Evolutionary conservation across 371 early-diverging fungal genomes (phyloP).

Genomic region (Mortierella sp.): DNA sequence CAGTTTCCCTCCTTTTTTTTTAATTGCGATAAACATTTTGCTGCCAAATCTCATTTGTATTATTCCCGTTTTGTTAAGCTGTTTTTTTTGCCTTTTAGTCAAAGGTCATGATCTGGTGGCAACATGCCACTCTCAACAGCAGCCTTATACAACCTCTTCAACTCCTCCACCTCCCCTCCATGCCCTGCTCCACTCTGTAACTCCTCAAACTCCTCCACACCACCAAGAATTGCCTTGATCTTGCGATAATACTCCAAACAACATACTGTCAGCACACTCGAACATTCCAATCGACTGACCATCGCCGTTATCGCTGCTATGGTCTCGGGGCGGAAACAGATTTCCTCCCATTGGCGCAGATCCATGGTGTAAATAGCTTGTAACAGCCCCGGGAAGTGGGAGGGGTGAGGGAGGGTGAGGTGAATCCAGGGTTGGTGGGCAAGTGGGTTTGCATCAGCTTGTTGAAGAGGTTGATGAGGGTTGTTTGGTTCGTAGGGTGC

Average conservation of each 20-base stretch:
- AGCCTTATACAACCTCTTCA: constrained; percentile 10
- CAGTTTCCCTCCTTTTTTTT: neutral
- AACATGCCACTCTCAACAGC: constrained; percentile 19
- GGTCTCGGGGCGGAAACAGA: constrained; percentile 14
- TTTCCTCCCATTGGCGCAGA: constrained; percentile 18
- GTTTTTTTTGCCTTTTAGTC: neutral
- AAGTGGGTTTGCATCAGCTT: neutral
- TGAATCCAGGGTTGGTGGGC: constrained; percentile 6
- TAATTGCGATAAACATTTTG: neutral
- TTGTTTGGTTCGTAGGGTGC: neutral
- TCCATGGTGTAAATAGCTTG: constrained; percentile 30
- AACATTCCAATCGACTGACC: constrained; percentile 32
- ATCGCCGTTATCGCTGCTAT: constrained; percentile 26
- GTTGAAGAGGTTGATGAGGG: neutral
- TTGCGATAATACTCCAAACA: constrained; percentile 34
- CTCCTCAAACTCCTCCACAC: neutral
- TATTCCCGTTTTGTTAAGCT: neutral
- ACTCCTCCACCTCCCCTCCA: neutral
- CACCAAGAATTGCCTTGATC: neutral
- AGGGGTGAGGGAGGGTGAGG: constrained; percentile 22
- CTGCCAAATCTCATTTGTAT: neutral
- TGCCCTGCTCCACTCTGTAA: neutral
- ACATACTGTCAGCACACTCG: neutral
- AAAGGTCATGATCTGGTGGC: neutral
- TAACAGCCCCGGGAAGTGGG: constrained; percentile 26